Percentiles rank a stretch among this genome's conserved stretches.
Conservation (phyloP, 1,284 basidiomycete species). For the Rhodofomes roseus region DNA sequence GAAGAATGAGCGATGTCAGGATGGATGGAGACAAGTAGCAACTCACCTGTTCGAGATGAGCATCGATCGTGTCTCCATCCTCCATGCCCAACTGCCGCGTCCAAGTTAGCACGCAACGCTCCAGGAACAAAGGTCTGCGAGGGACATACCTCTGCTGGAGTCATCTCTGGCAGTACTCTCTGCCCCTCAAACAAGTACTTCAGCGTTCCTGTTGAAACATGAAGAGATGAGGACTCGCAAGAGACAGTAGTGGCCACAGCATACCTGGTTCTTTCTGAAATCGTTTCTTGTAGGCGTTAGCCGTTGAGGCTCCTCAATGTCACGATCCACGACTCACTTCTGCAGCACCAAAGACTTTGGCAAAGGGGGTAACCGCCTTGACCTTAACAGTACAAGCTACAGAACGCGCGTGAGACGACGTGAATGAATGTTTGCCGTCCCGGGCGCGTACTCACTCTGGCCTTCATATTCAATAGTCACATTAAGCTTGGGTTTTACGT, state of each 20-base stretch:
- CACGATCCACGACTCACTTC: slow-evolving; percentile 39
- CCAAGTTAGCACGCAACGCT: neutral
- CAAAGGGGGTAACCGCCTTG: slow-evolving; percentile 56
- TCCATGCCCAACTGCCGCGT: slow-evolving; percentile 45
- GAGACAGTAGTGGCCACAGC: slow-evolving; percentile 11
- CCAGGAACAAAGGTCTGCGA: neutral
- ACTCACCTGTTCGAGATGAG: slow-evolving; percentile 49
- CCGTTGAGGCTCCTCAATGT: too few relatives aligned
- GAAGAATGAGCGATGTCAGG: too few relatives aligned
- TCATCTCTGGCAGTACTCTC: slow-evolving; percentile 44
- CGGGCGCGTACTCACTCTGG: slow-evolving; percentile 29
- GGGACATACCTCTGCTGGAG: slow-evolving; percentile 45
- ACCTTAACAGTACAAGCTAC: slow-evolving; percentile 52
- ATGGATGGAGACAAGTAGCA: neutral
- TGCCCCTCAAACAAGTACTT: slow-evolving; percentile 53
- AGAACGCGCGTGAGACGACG: neutral
- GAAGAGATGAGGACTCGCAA: neutral
- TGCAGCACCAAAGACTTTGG: slow-evolving; percentile 62
- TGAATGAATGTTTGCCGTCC: neutral
- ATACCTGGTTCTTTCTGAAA: slow-evolving; percentile 56
- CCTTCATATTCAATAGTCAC: slow-evolving; percentile 51
- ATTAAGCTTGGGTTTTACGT: slow-evolving; percentile 68
- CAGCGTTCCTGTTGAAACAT: slow-evolving; percentile 42
- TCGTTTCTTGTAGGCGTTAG: slow-evolving; percentile 35
- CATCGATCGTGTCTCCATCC: slow-evolving; percentile 55